These are phyloP conservation scores for Coemansia aciculifera DNA, from an alignment of 192 early-diverging fungal genomes.

Conservation along the genomic window DNA sequence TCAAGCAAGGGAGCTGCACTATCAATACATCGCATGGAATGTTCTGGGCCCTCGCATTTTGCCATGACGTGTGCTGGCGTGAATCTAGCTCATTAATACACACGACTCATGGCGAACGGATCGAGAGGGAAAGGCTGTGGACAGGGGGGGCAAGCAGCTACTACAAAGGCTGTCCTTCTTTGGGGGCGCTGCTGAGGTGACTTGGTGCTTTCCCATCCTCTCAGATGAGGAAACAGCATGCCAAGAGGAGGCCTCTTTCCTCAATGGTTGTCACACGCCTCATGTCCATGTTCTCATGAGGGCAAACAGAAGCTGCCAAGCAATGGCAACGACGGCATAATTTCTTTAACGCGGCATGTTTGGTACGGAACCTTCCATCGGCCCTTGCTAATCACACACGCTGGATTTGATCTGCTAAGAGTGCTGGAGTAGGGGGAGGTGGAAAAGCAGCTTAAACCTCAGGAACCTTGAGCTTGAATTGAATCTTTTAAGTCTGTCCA, in stretches of 20 bases:
- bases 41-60: not conserved
- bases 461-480: not conserved
- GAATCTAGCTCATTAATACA: not conserved
- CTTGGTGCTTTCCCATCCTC: not conserved
- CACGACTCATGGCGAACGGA: not conserved
- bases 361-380: slow-evolving; percentile 23
- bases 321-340: not conserved
- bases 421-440: not conserved
- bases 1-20: not conserved
- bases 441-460: not conserved
- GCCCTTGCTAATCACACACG: not conserved
- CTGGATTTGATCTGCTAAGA: slow-evolving; percentile 1
- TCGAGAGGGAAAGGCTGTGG: not conserved
- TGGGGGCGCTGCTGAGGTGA: not conserved
- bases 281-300: not conserved
- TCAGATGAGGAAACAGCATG: not conserved
- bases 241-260: not conserved
- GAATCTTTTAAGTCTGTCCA: not conserved
- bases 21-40: not conserved
- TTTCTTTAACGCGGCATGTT: not conserved
- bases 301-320: not conserved
- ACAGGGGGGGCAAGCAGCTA: not conserved
- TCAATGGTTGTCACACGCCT: not conserved
- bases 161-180: not conserved
- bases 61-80: not conserved